phyloP scores from a whole-genome alignment of 73 alveolate species.

The Symbiodinium natans region DNA sequence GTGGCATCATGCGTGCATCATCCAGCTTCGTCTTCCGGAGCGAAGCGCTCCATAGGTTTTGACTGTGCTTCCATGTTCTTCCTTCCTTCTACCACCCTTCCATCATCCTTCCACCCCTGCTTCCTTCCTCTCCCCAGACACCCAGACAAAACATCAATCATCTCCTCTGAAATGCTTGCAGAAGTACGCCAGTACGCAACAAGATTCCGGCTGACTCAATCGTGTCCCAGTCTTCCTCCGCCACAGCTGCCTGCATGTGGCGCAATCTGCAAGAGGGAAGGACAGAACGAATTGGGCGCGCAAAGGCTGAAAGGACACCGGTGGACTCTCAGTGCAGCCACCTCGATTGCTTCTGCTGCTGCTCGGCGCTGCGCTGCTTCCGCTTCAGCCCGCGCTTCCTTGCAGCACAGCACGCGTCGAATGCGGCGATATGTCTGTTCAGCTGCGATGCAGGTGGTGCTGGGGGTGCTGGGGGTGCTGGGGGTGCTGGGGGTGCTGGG shows the following conservation, averaged over 20 bases:
- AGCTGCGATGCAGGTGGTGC: neutral
- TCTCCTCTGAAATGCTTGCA: no score
- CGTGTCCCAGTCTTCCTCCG: conserved; percentile 73
- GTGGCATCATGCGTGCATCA: no score
- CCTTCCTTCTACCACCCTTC: no score
- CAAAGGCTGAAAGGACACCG: neutral
- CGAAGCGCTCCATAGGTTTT: no score
- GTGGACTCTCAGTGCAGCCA: no score
- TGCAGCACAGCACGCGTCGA: neutral
- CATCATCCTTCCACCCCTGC: neutral
- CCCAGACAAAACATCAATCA: no score
- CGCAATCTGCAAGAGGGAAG: no score
- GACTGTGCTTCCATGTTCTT: no score
- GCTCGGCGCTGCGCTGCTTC: conserved; percentile 23
- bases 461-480: no score
- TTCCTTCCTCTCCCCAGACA: neutral
- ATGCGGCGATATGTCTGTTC: neutral
- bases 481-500: no score
- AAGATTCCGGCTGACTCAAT: neutral
- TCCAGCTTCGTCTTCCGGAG: no score
- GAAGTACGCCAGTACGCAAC: no score
- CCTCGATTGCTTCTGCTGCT: conserved; percentile 53
- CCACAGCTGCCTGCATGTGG: conserved; percentile 61
- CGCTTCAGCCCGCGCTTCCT: conserved; percentile 37
- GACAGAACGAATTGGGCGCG: neutral